phyloP scores from a whole-genome alignment of 495 filamentous ascomycete species.

The Penicillium parvum region DNA sequence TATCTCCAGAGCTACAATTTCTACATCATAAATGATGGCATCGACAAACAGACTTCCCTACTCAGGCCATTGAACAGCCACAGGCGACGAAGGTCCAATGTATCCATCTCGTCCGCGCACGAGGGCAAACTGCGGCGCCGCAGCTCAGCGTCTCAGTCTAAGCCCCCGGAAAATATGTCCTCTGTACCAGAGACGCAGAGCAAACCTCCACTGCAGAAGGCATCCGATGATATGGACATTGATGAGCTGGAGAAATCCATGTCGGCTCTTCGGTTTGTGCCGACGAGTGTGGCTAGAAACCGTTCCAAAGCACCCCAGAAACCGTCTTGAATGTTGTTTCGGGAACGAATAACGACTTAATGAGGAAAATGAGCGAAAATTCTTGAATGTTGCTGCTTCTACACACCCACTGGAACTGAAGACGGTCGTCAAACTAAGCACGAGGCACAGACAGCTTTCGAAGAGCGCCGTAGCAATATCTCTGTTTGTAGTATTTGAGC shows the following conservation, averaged over 20 bases:
- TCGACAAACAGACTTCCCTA: conserved; percentile 78
- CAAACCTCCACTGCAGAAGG: not conserved
- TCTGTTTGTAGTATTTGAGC: too few relatives aligned
- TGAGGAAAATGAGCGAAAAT: too few relatives aligned
- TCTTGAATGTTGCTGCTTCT: not conserved
- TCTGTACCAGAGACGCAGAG: not conserved
- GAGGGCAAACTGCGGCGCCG: conserved; percentile 38
- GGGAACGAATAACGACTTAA: too few relatives aligned
- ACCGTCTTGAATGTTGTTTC: conserved; percentile 5
- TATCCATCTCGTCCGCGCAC: conserved; percentile 32
- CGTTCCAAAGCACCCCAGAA: conserved; percentile 11
- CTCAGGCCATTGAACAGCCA: conserved; percentile 48
- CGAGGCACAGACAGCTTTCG: too few relatives aligned
- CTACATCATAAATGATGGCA: conserved; percentile 77
- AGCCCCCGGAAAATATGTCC: conserved; percentile 2
- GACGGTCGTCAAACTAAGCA: too few relatives aligned
- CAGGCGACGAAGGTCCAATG: conserved; percentile 48
- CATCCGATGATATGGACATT: conserved; percentile 54
- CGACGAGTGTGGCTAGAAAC: conserved; percentile 55
- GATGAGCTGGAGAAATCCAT: conserved; percentile 72
- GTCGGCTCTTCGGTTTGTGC: conserved; percentile 79
- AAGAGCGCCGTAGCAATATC: too few relatives aligned
- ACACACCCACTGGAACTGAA: not conserved
- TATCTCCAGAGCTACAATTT: conserved; percentile 76
- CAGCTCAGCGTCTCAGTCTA: conserved; percentile 31